Percentiles rank a stretch among this genome's conserved stretches.
Evolutionary conservation across 768 basidiomycete species (phyloP).

Genomic region (Lentinula detonsa): DNA sequence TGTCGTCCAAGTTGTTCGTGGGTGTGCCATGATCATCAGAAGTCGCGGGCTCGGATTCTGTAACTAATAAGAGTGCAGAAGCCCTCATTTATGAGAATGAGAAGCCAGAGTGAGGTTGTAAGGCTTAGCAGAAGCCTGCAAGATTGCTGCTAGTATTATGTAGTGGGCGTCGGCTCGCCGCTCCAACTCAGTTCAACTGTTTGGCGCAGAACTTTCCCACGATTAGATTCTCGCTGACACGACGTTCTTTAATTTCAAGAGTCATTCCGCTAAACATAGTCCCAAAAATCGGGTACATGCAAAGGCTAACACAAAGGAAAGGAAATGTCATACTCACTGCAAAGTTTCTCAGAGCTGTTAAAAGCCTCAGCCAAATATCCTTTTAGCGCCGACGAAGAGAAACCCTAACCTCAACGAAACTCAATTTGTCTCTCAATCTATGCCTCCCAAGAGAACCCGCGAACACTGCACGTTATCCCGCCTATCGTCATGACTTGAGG

Average conservation of each 20-base stretch:
- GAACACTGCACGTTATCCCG: not conserved
- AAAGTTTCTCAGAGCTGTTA: too few species aligned
- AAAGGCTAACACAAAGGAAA: too few species aligned
- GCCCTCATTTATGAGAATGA: not conserved
- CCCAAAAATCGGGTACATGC: too few species aligned
- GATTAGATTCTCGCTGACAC: not conserved
- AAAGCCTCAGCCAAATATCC: too few species aligned
- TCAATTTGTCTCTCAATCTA: not conserved
- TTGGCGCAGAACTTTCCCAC: not conserved
- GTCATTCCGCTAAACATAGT: too few species aligned
- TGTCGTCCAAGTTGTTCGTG: slow-evolving; percentile 42
- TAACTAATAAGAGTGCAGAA: not conserved
- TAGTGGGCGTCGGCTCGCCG: not conserved
- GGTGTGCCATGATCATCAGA: not conserved
- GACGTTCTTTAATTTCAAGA: too few species aligned
- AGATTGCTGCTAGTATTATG: not conserved
- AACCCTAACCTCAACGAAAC: not conserved
- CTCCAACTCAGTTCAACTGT: not conserved
- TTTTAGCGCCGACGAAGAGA: too few species aligned
- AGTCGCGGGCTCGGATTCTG: not conserved
- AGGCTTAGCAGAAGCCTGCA: not conserved
- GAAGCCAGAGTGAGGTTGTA: not conserved
- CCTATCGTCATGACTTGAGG: not conserved
- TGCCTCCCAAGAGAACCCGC: slow-evolving; percentile 6
- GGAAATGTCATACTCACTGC: too few species aligned